Evolutionary conservation across 2,329 filamentous ascomycete genomes (phyloP), one percentile per base, ranked within the genome.

Genomic region (Aspergillus cejpii): DNA sequence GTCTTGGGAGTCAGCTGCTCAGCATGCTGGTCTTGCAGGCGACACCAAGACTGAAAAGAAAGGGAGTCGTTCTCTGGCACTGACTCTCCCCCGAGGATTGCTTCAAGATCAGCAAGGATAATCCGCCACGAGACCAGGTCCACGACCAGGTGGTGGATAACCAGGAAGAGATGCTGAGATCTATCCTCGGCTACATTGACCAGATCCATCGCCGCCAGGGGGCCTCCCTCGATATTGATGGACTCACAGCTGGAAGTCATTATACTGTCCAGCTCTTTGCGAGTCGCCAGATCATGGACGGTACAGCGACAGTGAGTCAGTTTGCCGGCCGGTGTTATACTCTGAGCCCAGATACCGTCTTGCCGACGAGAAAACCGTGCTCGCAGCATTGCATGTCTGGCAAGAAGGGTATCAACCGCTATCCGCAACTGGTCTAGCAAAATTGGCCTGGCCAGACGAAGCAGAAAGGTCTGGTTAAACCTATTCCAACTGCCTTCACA

Each of bases 371-470:
- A 2, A 21, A 40, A 45, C 11, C 43, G 43, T n/a, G 43, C 43
- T 17, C 43, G 36, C 5, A 45, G 43, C 43, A 45, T 45, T 17
- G 36, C 17, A 31, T 45, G 29, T 31, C 23, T 4, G 24, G 19
- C 28, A 31, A 31, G 28, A 12, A 31, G 12, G 2, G 28, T 31
- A 12, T 5, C 6, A 6, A 12, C n/a, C 10, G 28, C 28, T 31
- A 12, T 8, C 12, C 28, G n/a, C n/a, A 31, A 5, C 28, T 31
- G 28, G 11, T 31, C 28, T 14, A 31, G 28, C 3, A 54, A 57
- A 33, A 42, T 27, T 19, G 51, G 52, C 6, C 40, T 43, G 15
- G 44, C 39, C 1, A 36, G 33, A 3, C 39, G 39, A 23, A 48
- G 28, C 23, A 39, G 29, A n/a, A 21, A 17, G 21, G 36, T 44